A percentile compares a stretch with the other conserved stretches of the same genome.
Conservation (phyloP, 345 rosid species). For the Lepidium didymum region DNA sequence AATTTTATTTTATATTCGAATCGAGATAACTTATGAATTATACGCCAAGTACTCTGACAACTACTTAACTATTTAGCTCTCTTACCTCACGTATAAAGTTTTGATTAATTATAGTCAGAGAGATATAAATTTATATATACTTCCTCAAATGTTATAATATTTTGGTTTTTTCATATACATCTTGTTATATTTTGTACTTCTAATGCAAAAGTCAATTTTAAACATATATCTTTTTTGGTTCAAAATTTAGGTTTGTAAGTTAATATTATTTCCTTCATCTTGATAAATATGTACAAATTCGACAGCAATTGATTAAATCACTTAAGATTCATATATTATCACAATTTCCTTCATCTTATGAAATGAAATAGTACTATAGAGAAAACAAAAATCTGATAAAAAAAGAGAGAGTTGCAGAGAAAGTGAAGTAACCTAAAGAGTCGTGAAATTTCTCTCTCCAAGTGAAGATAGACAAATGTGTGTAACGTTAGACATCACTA, state of each 20-base stretch:
- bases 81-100: background rate
- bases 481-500: constrained; percentile 33
- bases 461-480: constrained; percentile 27
- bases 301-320: too few relatives aligned
- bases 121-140: background rate
- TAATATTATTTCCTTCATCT: background rate
- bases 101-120: background rate
- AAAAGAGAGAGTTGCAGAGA: constrained; percentile 10
- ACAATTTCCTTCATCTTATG: too few relatives aligned
- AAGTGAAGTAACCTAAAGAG: constrained; percentile 30
- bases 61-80: background rate
- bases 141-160: background rate
- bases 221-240: background rate
- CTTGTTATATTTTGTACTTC: background rate
- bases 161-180: background rate
- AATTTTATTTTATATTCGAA: background rate
- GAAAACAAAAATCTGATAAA: background rate
- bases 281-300: background rate
- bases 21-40: background rate
- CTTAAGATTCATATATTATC: too few relatives aligned
- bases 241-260: background rate
- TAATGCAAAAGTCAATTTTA: background rate
- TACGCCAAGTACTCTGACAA: constrained; percentile 15
- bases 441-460: constrained; percentile 30
- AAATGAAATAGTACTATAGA: background rate